Evolutionary conservation across 1,284 basidiomycete species (phyloP).

Genomic region (Meripilus lineatus): DNA sequence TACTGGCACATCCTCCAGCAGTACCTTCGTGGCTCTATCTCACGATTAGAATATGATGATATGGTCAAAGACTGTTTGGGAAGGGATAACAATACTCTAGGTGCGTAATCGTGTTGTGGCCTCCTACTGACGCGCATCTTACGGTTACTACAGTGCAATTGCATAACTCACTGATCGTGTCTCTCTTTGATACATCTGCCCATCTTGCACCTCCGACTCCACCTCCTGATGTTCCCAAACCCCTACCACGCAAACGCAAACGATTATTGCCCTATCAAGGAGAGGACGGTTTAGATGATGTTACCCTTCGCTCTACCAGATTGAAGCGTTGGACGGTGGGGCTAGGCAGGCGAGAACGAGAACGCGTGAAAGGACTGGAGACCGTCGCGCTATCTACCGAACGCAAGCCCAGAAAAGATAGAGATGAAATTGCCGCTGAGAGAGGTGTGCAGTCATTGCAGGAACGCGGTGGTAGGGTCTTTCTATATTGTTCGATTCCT

Average conservation of each 20-base stretch:
- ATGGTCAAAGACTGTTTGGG: constrained; percentile 55
- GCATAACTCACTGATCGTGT: constrained; percentile 77
- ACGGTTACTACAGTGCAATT: constrained; percentile 52
- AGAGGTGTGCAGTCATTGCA: constrained; percentile 55
- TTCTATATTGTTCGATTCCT: not conserved
- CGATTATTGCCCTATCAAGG: constrained; percentile 69
- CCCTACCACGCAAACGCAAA: constrained; percentile 66
- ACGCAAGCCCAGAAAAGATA: constrained; percentile 35
- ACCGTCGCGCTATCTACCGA: constrained; percentile 25
- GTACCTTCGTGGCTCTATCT: constrained; percentile 64
- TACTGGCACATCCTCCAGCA: constrained; percentile 64
- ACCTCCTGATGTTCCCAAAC: constrained; percentile 53
- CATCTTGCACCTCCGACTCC: constrained; percentile 62
- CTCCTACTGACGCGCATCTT: constrained; percentile 1
- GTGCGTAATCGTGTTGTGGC: constrained; percentile 29
- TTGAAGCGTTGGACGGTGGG: constrained; percentile 74
- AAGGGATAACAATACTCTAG: constrained; percentile 47
- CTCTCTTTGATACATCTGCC: constrained; percentile 72
- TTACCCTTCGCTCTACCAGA: constrained; percentile 52
- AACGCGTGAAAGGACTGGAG: constrained; percentile 54
- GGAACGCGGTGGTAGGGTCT: constrained; percentile 54
- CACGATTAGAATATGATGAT: constrained; percentile 73
- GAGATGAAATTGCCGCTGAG: constrained; percentile 68
- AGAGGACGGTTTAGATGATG: constrained; percentile 42
- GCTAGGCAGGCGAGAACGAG: constrained; percentile 67